These are phyloP conservation scores for Ogataea degrootiae DNA, from an alignment of 805 yeast species.

Conservation along the genomic window DNA sequence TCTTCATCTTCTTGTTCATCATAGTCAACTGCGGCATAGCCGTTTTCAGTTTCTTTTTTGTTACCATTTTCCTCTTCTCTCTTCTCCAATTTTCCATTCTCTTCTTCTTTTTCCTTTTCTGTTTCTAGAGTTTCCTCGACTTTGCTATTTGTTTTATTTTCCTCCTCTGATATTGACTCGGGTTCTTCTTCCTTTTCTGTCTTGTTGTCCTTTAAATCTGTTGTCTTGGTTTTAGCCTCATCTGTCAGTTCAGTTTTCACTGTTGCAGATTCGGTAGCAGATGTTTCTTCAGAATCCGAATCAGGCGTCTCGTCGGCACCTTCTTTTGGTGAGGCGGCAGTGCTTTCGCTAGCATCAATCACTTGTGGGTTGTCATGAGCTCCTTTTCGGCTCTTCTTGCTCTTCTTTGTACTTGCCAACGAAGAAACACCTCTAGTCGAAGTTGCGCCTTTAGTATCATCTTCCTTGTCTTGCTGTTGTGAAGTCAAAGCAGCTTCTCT, in stretches of 20 bases:
- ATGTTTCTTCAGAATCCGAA: too few relatives aligned
- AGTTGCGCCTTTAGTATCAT: slow-evolving; percentile 17
- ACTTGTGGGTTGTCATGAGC: slow-evolving; percentile 10
- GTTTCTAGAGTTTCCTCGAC: not conserved
- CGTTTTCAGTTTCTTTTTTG: slow-evolving; percentile 18
- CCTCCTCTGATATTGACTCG: not conserved
- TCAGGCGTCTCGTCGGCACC: not conserved
- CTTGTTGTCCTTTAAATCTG: too few relatives aligned
- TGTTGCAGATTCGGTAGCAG: too few relatives aligned
- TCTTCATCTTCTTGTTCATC: slow-evolving; percentile 40
- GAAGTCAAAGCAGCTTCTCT: slow-evolving; percentile 49
- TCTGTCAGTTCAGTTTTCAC: too few relatives aligned
- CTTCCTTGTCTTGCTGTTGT: slow-evolving; percentile 34
- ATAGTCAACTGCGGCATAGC: slow-evolving; percentile 14
- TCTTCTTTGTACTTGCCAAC: slow-evolving; percentile 25
- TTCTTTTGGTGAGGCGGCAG: slow-evolving; percentile 1
- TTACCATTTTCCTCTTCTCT: slow-evolving; percentile 1
- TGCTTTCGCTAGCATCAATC: slow-evolving; percentile 3
- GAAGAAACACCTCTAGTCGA: slow-evolving; percentile 30
- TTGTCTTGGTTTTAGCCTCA: too few relatives aligned
- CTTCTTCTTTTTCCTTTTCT: not conserved
- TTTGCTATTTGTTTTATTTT: not conserved
- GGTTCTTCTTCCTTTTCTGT: not conserved
- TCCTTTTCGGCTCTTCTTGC: slow-evolving; percentile 37
- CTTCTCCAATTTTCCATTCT: not conserved